Evolutionary conservation across 1,284 basidiomycete species (phyloP).

Genomic region (Sphaerobolus stellatus): DNA sequence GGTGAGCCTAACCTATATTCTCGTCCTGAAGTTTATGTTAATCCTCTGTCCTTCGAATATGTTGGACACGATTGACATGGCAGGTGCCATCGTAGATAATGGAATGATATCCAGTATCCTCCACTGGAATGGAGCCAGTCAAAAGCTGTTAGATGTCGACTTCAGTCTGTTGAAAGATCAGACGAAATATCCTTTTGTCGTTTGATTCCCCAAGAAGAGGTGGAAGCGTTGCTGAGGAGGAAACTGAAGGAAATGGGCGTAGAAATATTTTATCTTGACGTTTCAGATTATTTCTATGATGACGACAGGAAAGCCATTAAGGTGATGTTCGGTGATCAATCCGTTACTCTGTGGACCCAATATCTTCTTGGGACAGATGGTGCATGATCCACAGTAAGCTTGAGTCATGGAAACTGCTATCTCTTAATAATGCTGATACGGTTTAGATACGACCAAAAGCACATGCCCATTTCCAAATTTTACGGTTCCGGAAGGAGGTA

Average conservation of each 20-base stretch:
- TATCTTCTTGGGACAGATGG: constrained; percentile 61
- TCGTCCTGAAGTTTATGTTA: background rate
- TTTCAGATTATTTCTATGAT: too few species aligned
- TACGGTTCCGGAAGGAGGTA: too few species aligned
- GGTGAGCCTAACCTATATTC: constrained; percentile 17
- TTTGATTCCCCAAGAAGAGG: constrained; percentile 46
- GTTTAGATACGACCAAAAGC: too few species aligned
- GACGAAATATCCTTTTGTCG: constrained; percentile 44
- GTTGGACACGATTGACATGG: constrained; percentile 46
- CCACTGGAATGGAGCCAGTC: constrained; percentile 32
- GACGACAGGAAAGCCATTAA: constrained; percentile 36
- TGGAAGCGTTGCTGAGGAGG: constrained; percentile 43
- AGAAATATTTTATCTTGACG: constrained; percentile 32
- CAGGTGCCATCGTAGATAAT: constrained; percentile 37
- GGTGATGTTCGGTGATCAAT: constrained; percentile 20
- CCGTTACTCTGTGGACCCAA: constrained; percentile 35
- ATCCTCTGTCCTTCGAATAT: constrained; percentile 31
- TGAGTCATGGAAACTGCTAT: too few species aligned
- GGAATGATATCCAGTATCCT: constrained; percentile 36
- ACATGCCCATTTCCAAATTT: too few species aligned
- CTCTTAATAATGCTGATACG: too few species aligned
- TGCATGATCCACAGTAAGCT: constrained; percentile 49
- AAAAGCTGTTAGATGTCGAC: constrained; percentile 29
- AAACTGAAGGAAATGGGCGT: constrained; percentile 36
- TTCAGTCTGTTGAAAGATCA: constrained; percentile 34